phyloP scores from a whole-genome alignment of 2,329 filamentous ascomycete species.

The Paracorniculantispora psalliotae region DNA sequence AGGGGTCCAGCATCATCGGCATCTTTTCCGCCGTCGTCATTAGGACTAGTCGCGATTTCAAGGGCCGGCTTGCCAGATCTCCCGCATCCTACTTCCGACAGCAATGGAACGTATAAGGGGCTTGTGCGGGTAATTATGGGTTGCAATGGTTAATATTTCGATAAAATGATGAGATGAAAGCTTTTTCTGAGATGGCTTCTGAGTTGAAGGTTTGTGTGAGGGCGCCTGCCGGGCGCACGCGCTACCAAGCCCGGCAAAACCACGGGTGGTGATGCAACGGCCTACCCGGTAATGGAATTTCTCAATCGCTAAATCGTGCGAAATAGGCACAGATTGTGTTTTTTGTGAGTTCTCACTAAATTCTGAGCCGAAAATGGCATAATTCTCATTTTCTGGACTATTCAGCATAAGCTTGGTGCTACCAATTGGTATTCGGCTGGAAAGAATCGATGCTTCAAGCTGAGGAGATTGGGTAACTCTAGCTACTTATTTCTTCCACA shows the following conservation, averaged over 20 bases:
- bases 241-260: neutral
- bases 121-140: neutral
- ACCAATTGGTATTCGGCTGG: no score
- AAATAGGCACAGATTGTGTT: no score
- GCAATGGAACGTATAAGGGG: neutral
- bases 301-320: no score
- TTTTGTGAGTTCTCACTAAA: no score
- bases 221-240: neutral
- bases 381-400: no score
- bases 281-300: neutral
- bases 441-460: no score
- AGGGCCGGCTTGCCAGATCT: neutral
- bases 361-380: no score
- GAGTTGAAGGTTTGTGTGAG: neutral
- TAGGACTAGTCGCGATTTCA: neutral
- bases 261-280: neutral
- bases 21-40: slow-evolving; percentile 36
- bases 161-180: neutral
- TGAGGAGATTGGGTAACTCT: no score
- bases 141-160: neutral
- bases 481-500: no score
- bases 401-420: no score
- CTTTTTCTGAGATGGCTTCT: neutral
- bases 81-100: neutral
- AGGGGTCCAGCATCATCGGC: slow-evolving; percentile 37